Base-by-base conservation (phyloP, 257 asterid genomes). In the Forsythia viridissima region DNA sequence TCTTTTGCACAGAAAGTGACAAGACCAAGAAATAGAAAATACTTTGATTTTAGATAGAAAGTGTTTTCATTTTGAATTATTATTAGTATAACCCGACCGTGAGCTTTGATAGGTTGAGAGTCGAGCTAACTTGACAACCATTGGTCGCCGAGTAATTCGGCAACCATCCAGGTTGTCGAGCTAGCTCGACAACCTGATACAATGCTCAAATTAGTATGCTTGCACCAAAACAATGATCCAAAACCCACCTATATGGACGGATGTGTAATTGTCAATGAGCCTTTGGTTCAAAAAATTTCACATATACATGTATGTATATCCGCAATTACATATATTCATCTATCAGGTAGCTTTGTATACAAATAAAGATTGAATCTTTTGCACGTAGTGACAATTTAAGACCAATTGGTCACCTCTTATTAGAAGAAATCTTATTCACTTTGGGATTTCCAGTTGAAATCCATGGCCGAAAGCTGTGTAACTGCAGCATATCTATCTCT, bases 381-480 rank as follows among this genome's bases (percentile, higher is more conserved):
- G 86, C 86, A 83, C 34, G 57, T 52, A 67, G 20, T 10, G 67
- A 37, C 42, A 10, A 70, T 44, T 6, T 15, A 41, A 73, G 48
- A 76, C 42, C 55, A 76, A 55, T 70, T 42, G 63, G 38, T 77
- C 82, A 92, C 98, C 97, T 89, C 68, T 77, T 84, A 16, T 78
- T 80, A 75, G 81, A 87, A 76, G 83, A 78, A 75, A 71, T 76
- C 51, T 78, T 87, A 80, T 63, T 66, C 78, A 85, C 76, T 70
- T 87, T 83, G 80, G 83, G 82, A 76, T 82, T 80, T 40, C 79
- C 80, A 18, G 84, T 21, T 38, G 91, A 79, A 84, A 85, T 79
- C 89, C 89, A 84, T 70, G 96, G 90, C 78, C 80, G 83, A 68
- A 76, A 76, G 84, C 87, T 79, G 84, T 85, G 79, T 79, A 24